Evolutionary conservation across 2,329 filamentous ascomycete genomes (phyloP).

Genomic region (Colletotrichum spaethianum): DNA sequence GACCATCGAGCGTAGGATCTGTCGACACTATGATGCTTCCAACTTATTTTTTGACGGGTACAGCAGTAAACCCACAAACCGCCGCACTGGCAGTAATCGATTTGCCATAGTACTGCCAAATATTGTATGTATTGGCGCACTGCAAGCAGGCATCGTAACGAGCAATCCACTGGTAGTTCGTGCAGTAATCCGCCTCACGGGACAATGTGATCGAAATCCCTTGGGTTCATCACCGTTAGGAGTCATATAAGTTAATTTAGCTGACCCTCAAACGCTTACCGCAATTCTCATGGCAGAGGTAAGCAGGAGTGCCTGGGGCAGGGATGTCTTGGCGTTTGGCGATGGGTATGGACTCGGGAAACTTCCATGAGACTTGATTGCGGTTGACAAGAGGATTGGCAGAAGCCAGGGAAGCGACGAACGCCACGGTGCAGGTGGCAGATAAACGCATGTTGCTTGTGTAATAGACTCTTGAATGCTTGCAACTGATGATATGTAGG

Average conservation of each 20-base stretch:
- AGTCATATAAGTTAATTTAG: not conserved
- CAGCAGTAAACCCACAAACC: slow-evolving; percentile 49
- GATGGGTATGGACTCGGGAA: slow-evolving; percentile 51
- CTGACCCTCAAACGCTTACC: slow-evolving; percentile 51
- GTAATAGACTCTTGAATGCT: not conserved
- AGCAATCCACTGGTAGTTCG: slow-evolving; percentile 44
- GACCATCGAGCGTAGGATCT: too few species aligned
- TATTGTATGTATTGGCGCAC: slow-evolving; percentile 58
- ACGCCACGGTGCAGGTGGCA: slow-evolving; percentile 43
- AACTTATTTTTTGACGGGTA: slow-evolving; percentile 1
- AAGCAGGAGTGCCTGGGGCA: slow-evolving; percentile 48
- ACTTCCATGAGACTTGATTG: slow-evolving; percentile 45
- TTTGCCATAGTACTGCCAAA: slow-evolving; percentile 60
- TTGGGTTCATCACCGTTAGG: slow-evolving; percentile 15
- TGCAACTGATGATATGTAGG: not conserved
- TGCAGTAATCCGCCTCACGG: slow-evolving; percentile 51
- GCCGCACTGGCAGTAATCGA: slow-evolving; percentile 55
- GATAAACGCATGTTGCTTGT: slow-evolving; percentile 49
- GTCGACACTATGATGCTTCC: too few species aligned
- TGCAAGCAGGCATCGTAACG: slow-evolving; percentile 56
- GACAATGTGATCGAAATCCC: slow-evolving; percentile 53
- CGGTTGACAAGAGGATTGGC: slow-evolving; percentile 39
- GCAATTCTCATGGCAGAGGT: slow-evolving; percentile 66
- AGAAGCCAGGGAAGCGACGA: slow-evolving; percentile 48
- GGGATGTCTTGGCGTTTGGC: slow-evolving; percentile 56